Percentiles rank a stretch among this genome's conserved stretches.
phyloP scores from a whole-genome alignment of 2,329 filamentous ascomycete genomes.

The Sclerotinia nivalis region DNA sequence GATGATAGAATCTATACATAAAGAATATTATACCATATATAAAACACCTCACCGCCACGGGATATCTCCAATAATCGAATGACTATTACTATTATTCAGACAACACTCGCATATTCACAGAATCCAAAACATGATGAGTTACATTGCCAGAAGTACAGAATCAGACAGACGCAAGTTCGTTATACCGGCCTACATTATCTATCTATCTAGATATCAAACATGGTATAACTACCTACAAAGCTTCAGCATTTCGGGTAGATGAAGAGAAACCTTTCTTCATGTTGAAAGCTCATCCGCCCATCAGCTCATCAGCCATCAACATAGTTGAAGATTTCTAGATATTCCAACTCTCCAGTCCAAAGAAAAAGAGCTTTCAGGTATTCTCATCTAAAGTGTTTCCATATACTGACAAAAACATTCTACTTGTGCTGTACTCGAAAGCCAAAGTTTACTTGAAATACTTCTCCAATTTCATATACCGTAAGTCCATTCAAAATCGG shows the following conservation, averaged over 20 bases:
- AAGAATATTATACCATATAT: neutral
- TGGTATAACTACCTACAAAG: neutral
- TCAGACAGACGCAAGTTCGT: no score
- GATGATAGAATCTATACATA: neutral
- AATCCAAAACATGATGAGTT: neutral
- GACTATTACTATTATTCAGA: neutral
- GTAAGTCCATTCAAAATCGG: neutral
- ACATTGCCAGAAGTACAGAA: neutral
- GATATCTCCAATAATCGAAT: neutral
- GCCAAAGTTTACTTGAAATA: neutral
- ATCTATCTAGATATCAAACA: neutral
- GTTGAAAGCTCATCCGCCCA: neutral
- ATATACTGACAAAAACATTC: neutral
- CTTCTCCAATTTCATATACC: no score
- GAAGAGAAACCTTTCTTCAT: neutral
- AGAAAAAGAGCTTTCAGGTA: neutral
- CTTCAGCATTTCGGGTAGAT: accelerated
- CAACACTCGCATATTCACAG: neutral
- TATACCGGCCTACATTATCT: no score
- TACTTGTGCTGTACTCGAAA: neutral
- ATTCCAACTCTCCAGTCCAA: neutral
- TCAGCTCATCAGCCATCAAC: neutral
- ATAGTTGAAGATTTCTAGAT: neutral
- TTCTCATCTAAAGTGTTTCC: neutral
- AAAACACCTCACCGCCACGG: neutral